Evolutionary conservation across 2,329 filamentous ascomycete genomes (phyloP), one percentile per base, ranked within the genome.

Genomic region (Penicillium frequentans): DNA sequence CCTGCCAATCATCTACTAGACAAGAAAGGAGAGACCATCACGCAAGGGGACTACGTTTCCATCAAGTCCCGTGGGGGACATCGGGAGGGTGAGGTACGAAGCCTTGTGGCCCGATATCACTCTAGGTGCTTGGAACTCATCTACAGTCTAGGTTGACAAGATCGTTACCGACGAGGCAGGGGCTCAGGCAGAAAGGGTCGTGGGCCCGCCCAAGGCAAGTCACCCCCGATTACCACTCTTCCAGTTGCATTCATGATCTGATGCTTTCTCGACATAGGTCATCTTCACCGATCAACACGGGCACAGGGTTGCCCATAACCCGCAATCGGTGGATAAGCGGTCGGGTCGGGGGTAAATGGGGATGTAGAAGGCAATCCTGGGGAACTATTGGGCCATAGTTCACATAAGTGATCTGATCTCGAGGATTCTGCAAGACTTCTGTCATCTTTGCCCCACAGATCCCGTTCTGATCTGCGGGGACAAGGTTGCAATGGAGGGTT

Each of bases 251-350:
- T 21, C 21, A 27, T 19, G 9, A 33, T 50, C 48, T 50, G 23
- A 50, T 33, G 19, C 49, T 14, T n/a, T 33, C 19, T 55, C 26
- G 10, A 21, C 24, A 42, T 13, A 68, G 66, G 62, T 68, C 23
- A 64, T 71, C 44, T 68, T 64, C 37, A 58, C 47, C 8, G 64
- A 70, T 37, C 68, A 70, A 49, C 65, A 71, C 45, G 65, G 66
- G n/a, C 64, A 70, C 31, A 57, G 66, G 31, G 47, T 70, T 14
- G 63, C 64, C 24, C 68, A 69, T 47, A 64, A 65, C 51, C 69
- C 68, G 3, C 59, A 44, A 19, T 64, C 62, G 14, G 37, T 68
- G 37, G 59, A 59, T 49, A 70, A 66, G 56, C 16, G 55, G 33
- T 13, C 49, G 19, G 39, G 37, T 35, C 49, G 49, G 39, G 39